phyloP scores from a whole-genome alignment of 164 flowering plant genomes.

The Stephania japonica region DNA sequence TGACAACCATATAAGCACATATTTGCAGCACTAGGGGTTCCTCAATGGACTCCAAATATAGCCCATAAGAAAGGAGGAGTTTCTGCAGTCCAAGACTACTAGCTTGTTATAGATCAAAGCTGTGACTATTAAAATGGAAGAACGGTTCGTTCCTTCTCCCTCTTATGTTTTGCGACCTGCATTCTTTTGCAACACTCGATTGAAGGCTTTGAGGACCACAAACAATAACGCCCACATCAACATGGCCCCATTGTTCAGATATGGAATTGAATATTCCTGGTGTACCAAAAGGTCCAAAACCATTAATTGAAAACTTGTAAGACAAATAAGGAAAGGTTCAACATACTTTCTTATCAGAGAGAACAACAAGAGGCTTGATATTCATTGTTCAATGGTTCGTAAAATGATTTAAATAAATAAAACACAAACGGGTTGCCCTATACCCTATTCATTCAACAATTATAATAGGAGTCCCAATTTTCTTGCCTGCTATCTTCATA shows the following conservation, averaged over 20 bases:
- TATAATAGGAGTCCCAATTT: too few species aligned
- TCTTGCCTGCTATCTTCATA: too few species aligned
- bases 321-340: not conserved
- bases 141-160: conserved; percentile 38
- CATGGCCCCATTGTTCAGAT: conserved; percentile 58
- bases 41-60: not conserved
- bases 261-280: conserved; percentile 60
- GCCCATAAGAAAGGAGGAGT: not conserved
- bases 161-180: conserved; percentile 49
- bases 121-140: conserved; percentile 88
- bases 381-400: not conserved
- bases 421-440: too few species aligned
- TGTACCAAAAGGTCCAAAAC: not conserved
- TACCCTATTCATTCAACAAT: too few species aligned
- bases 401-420: not conserved
- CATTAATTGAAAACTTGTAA: not conserved
- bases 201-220: conserved; percentile 80
- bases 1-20: too few species aligned
- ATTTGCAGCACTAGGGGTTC: not conserved
- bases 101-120: conserved; percentile 55
- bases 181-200: conserved; percentile 70
- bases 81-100: not conserved
- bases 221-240: conserved; percentile 80
- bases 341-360: too few species aligned
- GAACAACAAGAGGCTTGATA: not conserved